Conservation (phyloP, 73 alveolate species). For the Durusdinium trenchii region DNA sequence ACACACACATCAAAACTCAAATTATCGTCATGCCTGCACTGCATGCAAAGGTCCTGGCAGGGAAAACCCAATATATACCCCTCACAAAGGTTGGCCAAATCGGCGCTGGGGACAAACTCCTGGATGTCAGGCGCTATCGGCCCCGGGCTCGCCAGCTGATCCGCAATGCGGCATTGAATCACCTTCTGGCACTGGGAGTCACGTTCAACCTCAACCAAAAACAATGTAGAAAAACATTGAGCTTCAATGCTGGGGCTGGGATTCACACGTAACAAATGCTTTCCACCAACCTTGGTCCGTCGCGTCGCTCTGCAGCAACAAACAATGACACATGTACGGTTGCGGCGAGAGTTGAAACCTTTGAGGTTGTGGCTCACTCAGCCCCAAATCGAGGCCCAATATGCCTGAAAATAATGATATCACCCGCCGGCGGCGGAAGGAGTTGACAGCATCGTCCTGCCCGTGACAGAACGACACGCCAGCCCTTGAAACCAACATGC, state of each 20-base stretch:
- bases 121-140: background rate
- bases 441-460: background rate
- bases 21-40: too few species aligned
- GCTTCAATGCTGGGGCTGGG: too few species aligned
- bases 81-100: background rate
- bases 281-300: too few species aligned
- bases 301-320: too few species aligned
- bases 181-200: background rate
- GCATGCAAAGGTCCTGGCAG: background rate
- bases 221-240: background rate
- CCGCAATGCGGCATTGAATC: background rate
- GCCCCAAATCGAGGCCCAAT: conserved; percentile 9
- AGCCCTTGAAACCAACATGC: background rate
- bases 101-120: background rate
- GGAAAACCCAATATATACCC: background rate
- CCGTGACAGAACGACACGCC: background rate
- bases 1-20: too few species aligned
- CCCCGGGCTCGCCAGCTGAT: background rate
- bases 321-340: too few species aligned
- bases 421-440: background rate
- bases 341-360: background rate
- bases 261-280: too few species aligned
- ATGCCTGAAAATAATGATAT: background rate
- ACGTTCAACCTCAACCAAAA: background rate
- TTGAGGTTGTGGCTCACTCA: background rate